Percentiles rank a stretch among this genome's conserved stretches.
Evolutionary conservation across 805 yeast genomes (phyloP).

Genomic region (Candida ulmi): DNA sequence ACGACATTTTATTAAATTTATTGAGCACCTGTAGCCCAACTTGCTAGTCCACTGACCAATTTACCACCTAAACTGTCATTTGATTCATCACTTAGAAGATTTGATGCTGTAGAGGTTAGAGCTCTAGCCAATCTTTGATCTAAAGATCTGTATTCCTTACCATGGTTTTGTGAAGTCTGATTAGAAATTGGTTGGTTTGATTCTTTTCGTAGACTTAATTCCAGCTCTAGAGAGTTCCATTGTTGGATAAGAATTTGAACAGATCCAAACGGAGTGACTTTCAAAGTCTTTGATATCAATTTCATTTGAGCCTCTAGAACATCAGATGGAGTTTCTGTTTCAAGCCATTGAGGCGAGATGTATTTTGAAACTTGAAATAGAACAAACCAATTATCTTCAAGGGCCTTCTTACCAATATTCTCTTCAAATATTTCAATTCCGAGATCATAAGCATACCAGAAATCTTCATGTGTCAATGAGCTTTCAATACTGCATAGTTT

Average conservation of each 20-base stretch:
- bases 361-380: conserved; percentile 70
- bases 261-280: conserved; percentile 49
- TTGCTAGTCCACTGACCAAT: conserved; percentile 39
- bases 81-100: conserved; percentile 21
- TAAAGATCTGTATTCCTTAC: conserved; percentile 5
- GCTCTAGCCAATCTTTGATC: conserved; percentile 20
- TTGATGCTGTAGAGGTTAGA: conserved; percentile 16
- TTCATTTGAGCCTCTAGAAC: conserved; percentile 45
- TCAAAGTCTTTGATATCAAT: conserved; percentile 46
- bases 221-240: conserved; percentile 50
- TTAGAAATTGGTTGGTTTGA: neutral
- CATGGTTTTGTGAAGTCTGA: neutral
- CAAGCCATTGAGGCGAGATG: conserved; percentile 40
- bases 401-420: conserved; percentile 7
- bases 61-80: conserved; percentile 13
- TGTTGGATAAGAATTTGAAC: conserved; percentile 51
- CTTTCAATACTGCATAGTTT: conserved; percentile 57
- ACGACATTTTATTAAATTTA: neutral
- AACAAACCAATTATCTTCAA: conserved; percentile 52
- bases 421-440: conserved; percentile 35
- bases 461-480: conserved; percentile 58
- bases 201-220: conserved; percentile 26
- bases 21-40: conserved; percentile 42
- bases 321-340: conserved; percentile 30
- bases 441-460: conserved; percentile 44